Percentiles rank a stretch among this genome's conserved stretches.
phyloP scores from a whole-genome alignment of 805 yeast genomes.

The Kluyveromyces dobzhanskii region DNA sequence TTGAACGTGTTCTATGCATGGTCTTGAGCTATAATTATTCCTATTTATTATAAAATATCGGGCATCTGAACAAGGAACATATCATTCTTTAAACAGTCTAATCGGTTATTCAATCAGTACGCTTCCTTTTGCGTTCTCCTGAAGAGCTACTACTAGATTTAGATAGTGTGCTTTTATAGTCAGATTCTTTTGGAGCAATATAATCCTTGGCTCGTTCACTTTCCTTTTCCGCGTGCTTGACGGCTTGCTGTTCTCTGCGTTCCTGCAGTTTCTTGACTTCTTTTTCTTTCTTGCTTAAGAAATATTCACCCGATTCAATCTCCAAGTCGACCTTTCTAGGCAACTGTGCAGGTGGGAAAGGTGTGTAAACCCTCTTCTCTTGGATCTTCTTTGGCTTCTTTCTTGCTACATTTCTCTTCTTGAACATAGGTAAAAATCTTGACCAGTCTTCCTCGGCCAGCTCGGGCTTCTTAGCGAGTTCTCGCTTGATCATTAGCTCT shows the following conservation, averaged over 20 bases:
- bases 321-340: conserved; percentile 97
- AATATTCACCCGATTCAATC: conserved; percentile 97
- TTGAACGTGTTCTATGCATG: too few species aligned
- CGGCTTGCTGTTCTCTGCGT: conserved; percentile 72
- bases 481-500: conserved; percentile 95
- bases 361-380: conserved; percentile 77
- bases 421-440: conserved; percentile 91
- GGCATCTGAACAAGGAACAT: too few species aligned
- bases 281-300: conserved; percentile 81
- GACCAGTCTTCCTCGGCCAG: conserved; percentile 95
- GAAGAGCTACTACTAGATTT: conserved; percentile 16
- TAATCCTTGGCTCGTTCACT: conserved; percentile 69
- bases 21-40: too few species aligned
- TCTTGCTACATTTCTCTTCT: conserved; percentile 92
- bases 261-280: conserved; percentile 60
- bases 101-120: neutral
- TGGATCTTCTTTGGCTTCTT: conserved; percentile 69
- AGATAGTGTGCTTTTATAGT: conserved; percentile 36
- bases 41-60: too few species aligned
- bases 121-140: neutral
- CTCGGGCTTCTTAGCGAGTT: conserved; percentile 90
- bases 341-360: conserved; percentile 96
- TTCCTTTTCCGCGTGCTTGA: conserved; percentile 54
- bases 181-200: conserved; percentile 77
- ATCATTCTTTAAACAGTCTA: too few species aligned